Base-by-base conservation (phyloP, 768 basidiomycete species). In the Postia placenta region DNA sequence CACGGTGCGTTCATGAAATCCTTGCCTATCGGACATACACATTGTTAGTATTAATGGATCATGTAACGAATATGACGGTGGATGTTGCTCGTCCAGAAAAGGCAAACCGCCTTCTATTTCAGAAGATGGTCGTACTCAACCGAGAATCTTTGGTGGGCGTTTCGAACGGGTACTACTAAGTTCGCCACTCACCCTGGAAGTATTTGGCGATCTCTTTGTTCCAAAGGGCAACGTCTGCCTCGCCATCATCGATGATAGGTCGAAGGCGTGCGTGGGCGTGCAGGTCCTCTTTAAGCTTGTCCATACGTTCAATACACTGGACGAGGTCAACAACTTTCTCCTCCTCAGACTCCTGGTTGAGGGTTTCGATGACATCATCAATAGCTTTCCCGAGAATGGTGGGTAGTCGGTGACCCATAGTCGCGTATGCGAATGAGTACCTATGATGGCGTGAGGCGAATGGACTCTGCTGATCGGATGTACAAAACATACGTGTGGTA, bases 341-440 rank as follows among this genome's bases (percentile, higher is more conserved):
- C 64, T 95, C 93, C 20, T 79, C 73, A 36, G 80, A 86, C 67
- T 91, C 76, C 5, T 85, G 83, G 68, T 96, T 95, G 57, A 96
- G 78, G 23, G 93, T 96, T 58, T 83, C 80, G 47, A 86, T 87
- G 7, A 85, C 75, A 62, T 97, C 94, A 60, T 94, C 92, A 59
- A 96, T 93, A 11, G 89, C 94, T 69, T 96, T 97, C 55, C 92
- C 91, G 42, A 96, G 74, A 55, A 97, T 97, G 35, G 94, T 95
- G 2, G 94, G 94, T 22, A 96, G 80, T 41, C 94, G 85, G n/a
- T 87, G 83, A 52, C 91, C 89, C 93, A 96, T 96, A 3, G 93
- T 95, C 26, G 92, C 94, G 68, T 94, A 81, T 33, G 85, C 85
- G 60, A 90, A 90, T 0, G 84, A 89, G 63, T 83, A 88, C 59